Percentiles rank a stretch among this genome's conserved stretches.
phyloP scores from a whole-genome alignment of 2,329 filamentous ascomycete species.

The Microsporum ferrugineum region DNA sequence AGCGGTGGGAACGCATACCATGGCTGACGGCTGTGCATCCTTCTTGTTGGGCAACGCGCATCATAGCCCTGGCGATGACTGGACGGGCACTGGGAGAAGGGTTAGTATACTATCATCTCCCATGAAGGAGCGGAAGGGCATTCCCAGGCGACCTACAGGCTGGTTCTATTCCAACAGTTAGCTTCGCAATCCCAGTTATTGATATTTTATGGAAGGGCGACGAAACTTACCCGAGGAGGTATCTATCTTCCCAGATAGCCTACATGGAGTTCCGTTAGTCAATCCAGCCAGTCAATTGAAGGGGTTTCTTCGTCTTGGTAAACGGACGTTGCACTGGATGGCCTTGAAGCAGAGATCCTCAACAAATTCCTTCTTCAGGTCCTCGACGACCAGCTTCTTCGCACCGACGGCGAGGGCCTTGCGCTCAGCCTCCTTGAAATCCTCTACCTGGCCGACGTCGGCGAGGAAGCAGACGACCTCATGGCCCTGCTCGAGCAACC shows the following conservation, averaged over 20 bases:
- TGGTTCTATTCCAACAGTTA: constrained; percentile 22
- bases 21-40: constrained; percentile 35
- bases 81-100: constrained; percentile 27
- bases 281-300: not conserved
- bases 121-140: not conserved
- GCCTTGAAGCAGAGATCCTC: constrained; percentile 71
- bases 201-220: not conserved
- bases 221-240: constrained; percentile 41
- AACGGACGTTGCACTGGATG: constrained; percentile 54
- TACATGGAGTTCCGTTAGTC: constrained; percentile 20
- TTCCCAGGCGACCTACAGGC: constrained; percentile 17
- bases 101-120: not conserved
- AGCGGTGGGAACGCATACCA: constrained; percentile 10
- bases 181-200: constrained; percentile 9
- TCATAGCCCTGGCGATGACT: constrained; percentile 38
- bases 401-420: constrained; percentile 63
- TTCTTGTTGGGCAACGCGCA: constrained; percentile 32
- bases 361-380: constrained; percentile 65
- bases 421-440: constrained; percentile 59
- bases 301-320: not conserved
- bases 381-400: constrained; percentile 49
- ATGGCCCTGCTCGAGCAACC: constrained; percentile 38
- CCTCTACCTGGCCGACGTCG: constrained; percentile 63
- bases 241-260: constrained; percentile 57
- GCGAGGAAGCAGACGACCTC: constrained; percentile 57